phyloP scores from a whole-genome alignment of 129 eudicot genomes.

The Smallanthus sonchifolius region DNA sequence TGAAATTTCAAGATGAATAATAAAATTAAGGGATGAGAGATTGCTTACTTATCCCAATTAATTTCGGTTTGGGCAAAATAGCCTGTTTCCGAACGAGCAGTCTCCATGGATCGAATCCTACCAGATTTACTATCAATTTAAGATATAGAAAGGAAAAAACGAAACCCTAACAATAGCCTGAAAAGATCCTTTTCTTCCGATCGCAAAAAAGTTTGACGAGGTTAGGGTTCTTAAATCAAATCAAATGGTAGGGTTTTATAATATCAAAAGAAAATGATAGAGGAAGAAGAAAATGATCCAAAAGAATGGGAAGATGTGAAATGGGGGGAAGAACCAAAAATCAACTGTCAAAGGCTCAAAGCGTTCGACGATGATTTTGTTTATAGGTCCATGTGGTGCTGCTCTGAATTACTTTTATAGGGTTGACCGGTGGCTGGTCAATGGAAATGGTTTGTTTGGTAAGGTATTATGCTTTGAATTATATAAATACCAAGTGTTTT shows the following conservation, averaged over 20 bases:
- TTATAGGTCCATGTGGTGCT: not conserved
- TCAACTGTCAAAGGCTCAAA: not conserved
- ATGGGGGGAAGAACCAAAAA: not conserved
- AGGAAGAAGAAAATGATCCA: not conserved
- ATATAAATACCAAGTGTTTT: no score
- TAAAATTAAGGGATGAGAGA: not conserved
- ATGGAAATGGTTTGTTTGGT: not conserved
- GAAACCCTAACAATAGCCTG: slow-evolving; percentile 26
- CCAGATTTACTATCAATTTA: not conserved
- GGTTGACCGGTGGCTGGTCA: slow-evolving; percentile 1
- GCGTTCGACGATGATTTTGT: not conserved
- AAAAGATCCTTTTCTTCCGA: not conserved
- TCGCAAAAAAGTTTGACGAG: slow-evolving; percentile 5
- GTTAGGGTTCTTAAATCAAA: slow-evolving; percentile 17
- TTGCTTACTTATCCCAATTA: slow-evolving; percentile 90
- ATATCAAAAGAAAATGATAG: not conserved
- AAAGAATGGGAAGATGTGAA: slow-evolving; percentile 7
- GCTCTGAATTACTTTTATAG: not conserved
- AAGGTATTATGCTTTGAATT: no score
- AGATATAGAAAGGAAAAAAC: not conserved
- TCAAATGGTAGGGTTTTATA: not conserved
- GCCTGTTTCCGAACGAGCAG: slow-evolving; percentile 42
- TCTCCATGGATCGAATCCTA: slow-evolving; percentile 41
- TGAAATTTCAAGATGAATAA: not conserved
- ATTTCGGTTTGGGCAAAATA: slow-evolving; percentile 75